phyloP scores from a whole-genome alignment of 2,329 filamentous ascomycete genomes.

The Xylariaceae sp. region DNA sequence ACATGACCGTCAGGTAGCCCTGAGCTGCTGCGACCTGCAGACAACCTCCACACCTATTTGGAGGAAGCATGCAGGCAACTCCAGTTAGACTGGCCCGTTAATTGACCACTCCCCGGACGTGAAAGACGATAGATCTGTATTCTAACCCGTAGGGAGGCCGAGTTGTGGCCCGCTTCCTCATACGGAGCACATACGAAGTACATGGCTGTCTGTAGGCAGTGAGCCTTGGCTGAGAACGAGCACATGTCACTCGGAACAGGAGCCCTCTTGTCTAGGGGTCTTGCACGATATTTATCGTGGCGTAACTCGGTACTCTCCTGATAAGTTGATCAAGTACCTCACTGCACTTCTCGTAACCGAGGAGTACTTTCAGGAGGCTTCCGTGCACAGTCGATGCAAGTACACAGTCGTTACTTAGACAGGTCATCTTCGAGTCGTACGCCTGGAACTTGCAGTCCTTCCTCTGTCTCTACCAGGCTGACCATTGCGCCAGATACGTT shows the following conservation, averaged over 20 bases:
- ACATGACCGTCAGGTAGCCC: slow-evolving; percentile 18
- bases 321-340: background rate
- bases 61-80: slow-evolving; percentile 7
- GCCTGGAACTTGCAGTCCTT: background rate
- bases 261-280: background rate
- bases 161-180: slow-evolving; percentile 13
- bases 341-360: background rate
- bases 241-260: background rate
- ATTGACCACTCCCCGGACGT: background rate
- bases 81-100: slow-evolving; percentile 10
- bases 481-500: slow-evolving; percentile 11
- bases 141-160: slow-evolving; percentile 15
- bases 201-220: background rate
- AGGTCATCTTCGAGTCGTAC: background rate
- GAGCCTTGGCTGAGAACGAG: slow-evolving; percentile 4
- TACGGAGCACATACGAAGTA: background rate
- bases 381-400: slow-evolving; percentile 8
- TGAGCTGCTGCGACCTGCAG: slow-evolving; percentile 20
- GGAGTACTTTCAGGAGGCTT: slow-evolving; percentile 5
- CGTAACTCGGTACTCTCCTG: background rate
- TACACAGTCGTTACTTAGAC: slow-evolving; percentile 7
- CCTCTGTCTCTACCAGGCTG: background rate
- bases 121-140: background rate
- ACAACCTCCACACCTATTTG: slow-evolving; percentile 7
- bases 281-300: slow-evolving; percentile 9